Percentiles rank a stretch among this genome's conserved stretches.
These are phyloP conservation scores for Elsinoe fawcettii DNA, from an alignment of 2,329 filamentous ascomycete species.

Conservation along the genomic window DNA sequence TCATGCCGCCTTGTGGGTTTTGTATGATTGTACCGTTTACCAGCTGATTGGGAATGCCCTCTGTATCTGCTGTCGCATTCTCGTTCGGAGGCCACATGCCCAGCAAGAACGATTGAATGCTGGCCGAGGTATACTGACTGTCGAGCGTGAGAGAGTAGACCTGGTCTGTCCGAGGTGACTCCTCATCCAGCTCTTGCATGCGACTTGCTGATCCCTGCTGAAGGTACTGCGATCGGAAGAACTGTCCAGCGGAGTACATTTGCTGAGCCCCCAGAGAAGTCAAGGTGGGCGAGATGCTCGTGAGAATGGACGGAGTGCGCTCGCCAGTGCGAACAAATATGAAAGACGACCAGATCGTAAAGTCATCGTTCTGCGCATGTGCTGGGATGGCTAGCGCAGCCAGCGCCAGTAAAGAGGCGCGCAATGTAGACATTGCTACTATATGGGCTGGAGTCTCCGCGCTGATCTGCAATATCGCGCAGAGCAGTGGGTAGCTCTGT, in stretches of 20 bases:
- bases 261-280: constrained; percentile 51
- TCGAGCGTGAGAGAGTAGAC: constrained; percentile 42
- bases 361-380: constrained; percentile 21
- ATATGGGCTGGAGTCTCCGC: neutral
- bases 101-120: constrained; percentile 55
- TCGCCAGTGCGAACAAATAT: constrained; percentile 50
- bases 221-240: constrained; percentile 49
- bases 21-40: constrained; percentile 31
- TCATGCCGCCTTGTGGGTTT: constrained; percentile 49
- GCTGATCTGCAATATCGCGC: neutral
- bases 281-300: constrained; percentile 32
- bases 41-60: constrained; percentile 30
- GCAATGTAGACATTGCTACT: neutral
- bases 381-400: constrained; percentile 19
- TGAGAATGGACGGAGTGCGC: constrained; percentile 41
- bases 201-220: constrained; percentile 8
- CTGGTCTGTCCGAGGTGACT: constrained; percentile 29
- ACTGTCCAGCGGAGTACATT: constrained; percentile 42
- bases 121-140: constrained; percentile 42
- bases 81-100: constrained; percentile 50
- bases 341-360: constrained; percentile 42
- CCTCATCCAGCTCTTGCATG: constrained; percentile 17
- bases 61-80: constrained; percentile 24
- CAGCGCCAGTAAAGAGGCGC: neutral
- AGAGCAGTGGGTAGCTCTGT: neutral